These are phyloP conservation scores for Gaertneriomyces semiglobifer DNA, from an alignment of 192 early-diverging fungal genomes.

Conservation along the genomic window DNA sequence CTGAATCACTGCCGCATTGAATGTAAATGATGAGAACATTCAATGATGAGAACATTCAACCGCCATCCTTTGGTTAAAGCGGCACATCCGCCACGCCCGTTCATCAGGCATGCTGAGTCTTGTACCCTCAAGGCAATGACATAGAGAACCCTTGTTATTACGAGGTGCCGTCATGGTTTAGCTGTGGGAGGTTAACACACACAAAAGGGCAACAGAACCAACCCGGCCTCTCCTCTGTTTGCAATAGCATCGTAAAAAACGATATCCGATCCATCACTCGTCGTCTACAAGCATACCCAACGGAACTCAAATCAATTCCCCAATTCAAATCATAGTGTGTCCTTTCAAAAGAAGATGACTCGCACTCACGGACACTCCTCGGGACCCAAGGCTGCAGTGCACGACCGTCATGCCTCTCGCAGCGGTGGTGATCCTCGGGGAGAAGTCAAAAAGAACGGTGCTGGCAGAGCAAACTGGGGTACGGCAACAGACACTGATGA, in stretches of 20 bases:
- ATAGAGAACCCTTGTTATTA: too few relatives aligned
- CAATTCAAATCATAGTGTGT: neutral
- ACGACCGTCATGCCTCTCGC: neutral
- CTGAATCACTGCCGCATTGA: too few relatives aligned
- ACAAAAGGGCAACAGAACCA: neutral
- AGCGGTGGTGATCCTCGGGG: neutral
- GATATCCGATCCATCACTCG: neutral
- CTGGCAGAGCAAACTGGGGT: constrained; percentile 1
- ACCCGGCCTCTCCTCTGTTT: neutral
- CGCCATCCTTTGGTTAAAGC: too few relatives aligned
- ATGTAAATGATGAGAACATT: too few relatives aligned
- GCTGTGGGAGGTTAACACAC: neutral
- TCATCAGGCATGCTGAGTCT: too few relatives aligned
- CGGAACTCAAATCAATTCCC: neutral
- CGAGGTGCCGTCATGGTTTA: neutral
- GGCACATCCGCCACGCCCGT: too few relatives aligned
- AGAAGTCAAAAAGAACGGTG: constrained; percentile 5
- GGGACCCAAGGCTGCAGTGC: neutral
- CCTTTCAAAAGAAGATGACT: neutral
- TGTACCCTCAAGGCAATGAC: too few relatives aligned
- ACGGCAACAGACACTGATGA: neutral
- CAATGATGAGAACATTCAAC: too few relatives aligned
- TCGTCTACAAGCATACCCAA: too few relatives aligned
- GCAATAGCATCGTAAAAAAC: neutral
- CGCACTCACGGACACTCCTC: neutral